Base-by-base conservation (phyloP, 441 rosid genomes). In the Erodium moschatum region DNA sequence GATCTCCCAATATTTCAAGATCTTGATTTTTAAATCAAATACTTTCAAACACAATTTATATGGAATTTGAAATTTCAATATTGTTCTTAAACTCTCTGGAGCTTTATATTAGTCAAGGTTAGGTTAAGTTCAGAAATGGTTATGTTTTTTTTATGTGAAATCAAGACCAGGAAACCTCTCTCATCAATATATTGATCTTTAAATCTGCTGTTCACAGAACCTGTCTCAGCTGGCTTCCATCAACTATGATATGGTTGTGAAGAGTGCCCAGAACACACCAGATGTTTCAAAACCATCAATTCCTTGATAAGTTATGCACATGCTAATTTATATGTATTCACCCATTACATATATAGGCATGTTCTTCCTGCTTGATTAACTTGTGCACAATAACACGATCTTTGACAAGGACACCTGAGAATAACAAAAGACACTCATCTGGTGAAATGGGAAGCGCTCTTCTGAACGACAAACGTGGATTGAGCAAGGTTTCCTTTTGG, bases 141-240 rank as follows among this genome's bases (percentile, higher is more conserved):
- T 50, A 4, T 50, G 56, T n/a, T n/a, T n/a, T n/a, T n/a, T n/a
- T n/a, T 24, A 24, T 24, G 27, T 24, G 27, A 24, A 24, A 24
- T 24, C 27, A 24, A 24, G 27, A 24, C 27, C 13, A 50, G 18
- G 56, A 50, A 10, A 50, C 58, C 58, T 50, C 58, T 12, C 58
- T 50, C 3, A 15, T 50, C 58, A 50, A 15, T 50, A 50, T 60
- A 9, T 60, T 24, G 27, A 24, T 60, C 1, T 24, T 19, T 10
- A 60, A 19, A 19, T 60, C 29, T 60, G 64, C 16, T 82, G 61
- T 67, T 67, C 15, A 29, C 90, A 95, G 97, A 95, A 95, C 77
- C 81, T 95, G 76, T 84, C 97, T 27, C 97, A 91, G 82, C 76
- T 95, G 75, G 97, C 97, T 73, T 91, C 96, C 6, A 91, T 95